Conservation (phyloP, 768 basidiomycete species). For the Hydnomerulius pinastri region DNA sequence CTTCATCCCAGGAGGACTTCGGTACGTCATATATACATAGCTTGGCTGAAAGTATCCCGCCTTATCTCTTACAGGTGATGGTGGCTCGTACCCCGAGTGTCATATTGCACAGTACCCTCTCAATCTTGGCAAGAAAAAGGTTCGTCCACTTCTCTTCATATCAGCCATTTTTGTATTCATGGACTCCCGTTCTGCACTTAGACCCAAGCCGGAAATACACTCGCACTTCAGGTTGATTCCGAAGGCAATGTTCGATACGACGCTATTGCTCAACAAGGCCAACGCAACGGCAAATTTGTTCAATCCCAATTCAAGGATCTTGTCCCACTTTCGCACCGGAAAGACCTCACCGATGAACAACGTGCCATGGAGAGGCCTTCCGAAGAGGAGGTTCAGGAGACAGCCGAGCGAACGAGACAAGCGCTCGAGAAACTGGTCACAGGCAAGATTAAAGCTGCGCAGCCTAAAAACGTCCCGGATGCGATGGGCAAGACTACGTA, state of each 20-base stretch:
- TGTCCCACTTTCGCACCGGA: constrained; percentile 86
- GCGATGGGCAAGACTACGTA: constrained; percentile 82
- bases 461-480: constrained; percentile 93
- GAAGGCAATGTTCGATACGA: constrained; percentile 98
- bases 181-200: constrained; percentile 30
- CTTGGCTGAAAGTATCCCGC: background rate
- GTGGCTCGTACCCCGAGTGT: constrained; percentile 92
- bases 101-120: constrained; percentile 97
- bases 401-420: constrained; percentile 85
- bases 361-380: constrained; percentile 88
- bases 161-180: background rate
- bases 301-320: constrained; percentile 99
- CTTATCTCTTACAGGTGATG: constrained; percentile 55
- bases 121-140: constrained; percentile 95
- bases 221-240: constrained; percentile 94
- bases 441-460: constrained; percentile 97
- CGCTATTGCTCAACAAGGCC: constrained; percentile 94
- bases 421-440: constrained; percentile 93
- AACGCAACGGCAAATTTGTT: constrained; percentile 79
- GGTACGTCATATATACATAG: constrained; percentile 47
- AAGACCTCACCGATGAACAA: constrained; percentile 77
- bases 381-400: constrained; percentile 89
- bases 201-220: constrained; percentile 91
- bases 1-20: constrained; percentile 79
- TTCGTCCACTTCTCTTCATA: constrained; percentile 30